phyloP scores from a whole-genome alignment of 2,329 filamentous ascomycete genomes.

The Cladosporium cucumerinum region DNA sequence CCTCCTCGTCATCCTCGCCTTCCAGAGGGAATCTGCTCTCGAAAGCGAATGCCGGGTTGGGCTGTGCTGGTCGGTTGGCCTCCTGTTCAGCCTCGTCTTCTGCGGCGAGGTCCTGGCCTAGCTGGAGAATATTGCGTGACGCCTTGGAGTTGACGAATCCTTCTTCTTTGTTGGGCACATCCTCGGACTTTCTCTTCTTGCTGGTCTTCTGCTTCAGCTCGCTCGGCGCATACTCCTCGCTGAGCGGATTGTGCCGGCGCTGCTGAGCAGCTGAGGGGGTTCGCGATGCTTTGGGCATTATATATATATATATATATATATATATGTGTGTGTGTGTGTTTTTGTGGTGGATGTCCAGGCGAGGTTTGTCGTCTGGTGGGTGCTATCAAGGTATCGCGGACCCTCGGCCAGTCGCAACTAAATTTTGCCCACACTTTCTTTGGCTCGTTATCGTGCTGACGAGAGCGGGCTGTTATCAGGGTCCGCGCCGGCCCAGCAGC shows the following conservation, averaged over 20 bases:
- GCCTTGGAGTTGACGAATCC: slow-evolving; percentile 82
- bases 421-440: slow-evolving; percentile 7
- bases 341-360: neutral
- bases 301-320: no score
- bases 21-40: slow-evolving; percentile 65
- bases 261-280: slow-evolving; percentile 44
- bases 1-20: slow-evolving; percentile 32
- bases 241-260: slow-evolving; percentile 83
- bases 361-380: neutral
- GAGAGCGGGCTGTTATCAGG: slow-evolving; percentile 8
- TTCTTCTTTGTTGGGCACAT: slow-evolving; percentile 56
- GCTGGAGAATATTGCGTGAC: slow-evolving; percentile 81
- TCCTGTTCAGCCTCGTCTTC: slow-evolving; percentile 64
- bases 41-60: slow-evolving; percentile 71
- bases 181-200: slow-evolving; percentile 59
- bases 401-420: slow-evolving; percentile 3
- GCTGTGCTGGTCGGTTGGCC: slow-evolving; percentile 40
- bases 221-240: slow-evolving; percentile 77
- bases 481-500: neutral
- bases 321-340: slow-evolving; percentile 16
- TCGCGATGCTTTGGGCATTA: slow-evolving; percentile 75
- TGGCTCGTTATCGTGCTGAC: slow-evolving; percentile 4
- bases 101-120: slow-evolving; percentile 82
- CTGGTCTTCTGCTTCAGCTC: slow-evolving; percentile 67
- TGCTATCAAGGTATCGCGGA: neutral